Base-by-base conservation (phyloP, 768 basidiomycete species). In the Crassisporium funariophilum region DNA sequence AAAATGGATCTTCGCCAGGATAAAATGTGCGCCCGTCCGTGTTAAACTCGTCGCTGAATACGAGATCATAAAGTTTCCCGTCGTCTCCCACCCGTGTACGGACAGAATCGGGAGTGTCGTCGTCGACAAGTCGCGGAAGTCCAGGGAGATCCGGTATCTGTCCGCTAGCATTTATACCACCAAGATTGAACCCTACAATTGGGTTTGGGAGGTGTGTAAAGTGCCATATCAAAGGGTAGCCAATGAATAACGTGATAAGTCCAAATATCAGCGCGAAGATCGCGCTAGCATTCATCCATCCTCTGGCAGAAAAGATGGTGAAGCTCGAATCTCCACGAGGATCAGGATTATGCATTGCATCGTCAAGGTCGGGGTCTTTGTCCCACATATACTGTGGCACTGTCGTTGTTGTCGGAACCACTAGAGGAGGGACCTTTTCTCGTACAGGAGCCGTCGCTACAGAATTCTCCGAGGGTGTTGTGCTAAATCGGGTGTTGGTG, bases 271-370 rank as follows among this genome's bases (percentile, higher is more conserved):
- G 75, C 46, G 90, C 43, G 55, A 91, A 51, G 17, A 98, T 77
- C 22, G 84, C 86, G 10, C 77, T 72, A n/a, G 79, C 76, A 62
- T 98, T 98, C 22, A 77, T 67, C 81, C 91, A 87, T 1, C 95
- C 95, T 65, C 94, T 78, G 6, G 75, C 67, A 5, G 93, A 95
- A 61, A 93, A 91, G 20, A 88, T 56, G 3, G 84, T 82, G 49
- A 87, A 88, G 25, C 50, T 52, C 21, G 78, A 80, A 43, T 84
- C 86, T 44, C 85, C 75, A n/a, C 79, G 72, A 20, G 88, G 80
- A 70, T 91, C 89, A 35, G 83, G 91, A 72, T 91, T 89, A 65
- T 98, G 95, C 16, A 98, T 76, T 16, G 82, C 79, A 64, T 98
- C 95, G 71, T 97, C 94, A 13, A 88, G 75, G 62, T 95, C 92